Base-by-base conservation (phyloP, 768 basidiomycete species). In the Agrocybe chaxingu region DNA sequence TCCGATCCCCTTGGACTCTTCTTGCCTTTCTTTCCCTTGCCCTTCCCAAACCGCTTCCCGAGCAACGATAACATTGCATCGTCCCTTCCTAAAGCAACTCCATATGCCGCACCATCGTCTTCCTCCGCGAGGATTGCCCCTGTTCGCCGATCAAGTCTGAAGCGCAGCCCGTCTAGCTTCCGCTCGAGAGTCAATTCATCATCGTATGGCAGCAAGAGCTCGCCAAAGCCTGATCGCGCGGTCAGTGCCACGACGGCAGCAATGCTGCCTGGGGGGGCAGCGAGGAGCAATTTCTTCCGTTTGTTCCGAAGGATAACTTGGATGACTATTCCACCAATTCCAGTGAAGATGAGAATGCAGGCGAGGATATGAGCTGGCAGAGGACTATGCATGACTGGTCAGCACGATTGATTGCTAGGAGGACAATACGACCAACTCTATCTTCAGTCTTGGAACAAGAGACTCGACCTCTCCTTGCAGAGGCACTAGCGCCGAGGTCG, bases 201-300 rank as follows among this genome's bases (percentile, higher is more conserved):
- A 62, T 87, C 83, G 52, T 80, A 82, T 0, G 85, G 84, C 8
- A 75, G 57, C n/a, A 87, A 65, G 9, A 82, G 70, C 36, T 82
- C 74, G 16, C 82, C 84, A 48, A 82, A 84, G 10, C 83, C 83
- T 37, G 82, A 84, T 7, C 72, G 79, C 0, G 80, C 68, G 2
- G 84, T 83, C 48, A 84, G 69, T 3, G 84, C 74, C 7, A 79
- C 67, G 31, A 78, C 69, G 8, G 76, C 64, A 5, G 80, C 85
- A 49, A 87, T 82, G 42, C 74, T 79, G 12, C 84, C 84, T 0
- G 85, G 85, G 10, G 74, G 74, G 19, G 76, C 69, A 1, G 80
- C 71, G 8, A 87, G 66, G 59, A 73, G 74, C 8, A 87, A 60
- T 24, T 68, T 66, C 37, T 74, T 71, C 42, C 84, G 73, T 47